Conservation (phyloP, 2,329 filamentous ascomycete species). For the Aureobasidium zeae region DNA sequence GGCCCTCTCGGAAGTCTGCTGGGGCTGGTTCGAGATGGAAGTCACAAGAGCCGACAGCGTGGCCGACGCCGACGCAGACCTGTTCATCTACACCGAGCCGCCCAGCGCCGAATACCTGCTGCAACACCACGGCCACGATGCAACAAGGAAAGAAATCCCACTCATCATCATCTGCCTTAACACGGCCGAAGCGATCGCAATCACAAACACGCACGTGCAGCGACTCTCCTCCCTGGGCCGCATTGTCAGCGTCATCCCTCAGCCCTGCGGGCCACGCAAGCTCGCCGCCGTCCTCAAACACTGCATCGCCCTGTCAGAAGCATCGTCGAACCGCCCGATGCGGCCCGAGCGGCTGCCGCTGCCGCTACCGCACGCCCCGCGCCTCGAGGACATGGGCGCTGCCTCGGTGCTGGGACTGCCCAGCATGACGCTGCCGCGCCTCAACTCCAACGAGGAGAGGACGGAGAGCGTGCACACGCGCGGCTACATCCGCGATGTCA, state of each 20-base stretch:
- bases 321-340: conserved; percentile 3
- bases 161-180: conserved; percentile 31
- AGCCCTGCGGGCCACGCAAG: conserved; percentile 17
- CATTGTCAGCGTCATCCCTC: conserved; percentile 15
- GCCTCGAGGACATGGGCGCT: conserved; percentile 4
- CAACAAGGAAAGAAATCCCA: conserved; percentile 18
- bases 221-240: conserved; percentile 13
- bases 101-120: conserved; percentile 14
- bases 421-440: conserved; percentile 5
- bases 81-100: conserved; percentile 16
- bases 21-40: conserved; percentile 17
- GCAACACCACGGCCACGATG: conserved; percentile 5
- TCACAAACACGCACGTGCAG: conserved; percentile 16
- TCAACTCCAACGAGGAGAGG: background rate
- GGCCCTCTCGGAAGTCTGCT: conserved; percentile 10
- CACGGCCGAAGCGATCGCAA: conserved; percentile 25
- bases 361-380: background rate
- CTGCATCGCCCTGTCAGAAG: conserved; percentile 7
- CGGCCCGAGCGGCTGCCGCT: background rate
- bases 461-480: background rate
- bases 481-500: conserved; percentile 1
- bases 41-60: conserved; percentile 8
- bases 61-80: conserved; percentile 10
- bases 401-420: conserved; percentile 4
- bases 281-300: conserved; percentile 11